phyloP scores from a whole-genome alignment of 2,329 filamentous ascomycete genomes.

The Fusarium euwallaceae region DNA sequence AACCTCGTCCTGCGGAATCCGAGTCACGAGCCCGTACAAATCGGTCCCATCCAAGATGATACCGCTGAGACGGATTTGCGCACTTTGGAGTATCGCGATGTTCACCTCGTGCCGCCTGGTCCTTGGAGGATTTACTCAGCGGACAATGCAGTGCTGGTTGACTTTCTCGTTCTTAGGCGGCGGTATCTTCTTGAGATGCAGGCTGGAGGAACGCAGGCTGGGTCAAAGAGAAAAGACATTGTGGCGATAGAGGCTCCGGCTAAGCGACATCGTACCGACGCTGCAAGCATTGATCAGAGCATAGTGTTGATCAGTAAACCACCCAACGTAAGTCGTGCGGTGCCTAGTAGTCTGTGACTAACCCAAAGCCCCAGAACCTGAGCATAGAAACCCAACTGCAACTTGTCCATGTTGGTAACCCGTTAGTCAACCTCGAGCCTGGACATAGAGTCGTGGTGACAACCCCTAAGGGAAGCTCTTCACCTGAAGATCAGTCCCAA shows the following conservation, averaged over 20 bases:
- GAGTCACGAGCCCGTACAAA: background rate
- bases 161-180: rapidly evolving
- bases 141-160: background rate
- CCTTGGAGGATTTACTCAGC: background rate
- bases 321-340: background rate
- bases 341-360: no score
- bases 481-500: no score
- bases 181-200: background rate
- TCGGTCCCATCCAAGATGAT: background rate
- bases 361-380: background rate
- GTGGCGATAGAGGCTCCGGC: background rate
- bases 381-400: background rate
- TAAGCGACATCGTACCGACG: background rate
- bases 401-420: background rate
- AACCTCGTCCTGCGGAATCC: background rate
- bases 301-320: background rate
- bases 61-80: background rate
- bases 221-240: background rate
- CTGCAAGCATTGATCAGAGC: background rate
- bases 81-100: background rate
- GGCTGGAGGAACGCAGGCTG: background rate
- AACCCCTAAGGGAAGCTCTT: no score
- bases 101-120: background rate
- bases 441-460: background rate
- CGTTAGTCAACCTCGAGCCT: background rate